A percentile compares a stretch with the other conserved stretches of the same genome.
These are phyloP conservation scores for Leccinum ponderosum DNA, from an alignment of 1,284 basidiomycete species.

Conservation along the genomic window DNA sequence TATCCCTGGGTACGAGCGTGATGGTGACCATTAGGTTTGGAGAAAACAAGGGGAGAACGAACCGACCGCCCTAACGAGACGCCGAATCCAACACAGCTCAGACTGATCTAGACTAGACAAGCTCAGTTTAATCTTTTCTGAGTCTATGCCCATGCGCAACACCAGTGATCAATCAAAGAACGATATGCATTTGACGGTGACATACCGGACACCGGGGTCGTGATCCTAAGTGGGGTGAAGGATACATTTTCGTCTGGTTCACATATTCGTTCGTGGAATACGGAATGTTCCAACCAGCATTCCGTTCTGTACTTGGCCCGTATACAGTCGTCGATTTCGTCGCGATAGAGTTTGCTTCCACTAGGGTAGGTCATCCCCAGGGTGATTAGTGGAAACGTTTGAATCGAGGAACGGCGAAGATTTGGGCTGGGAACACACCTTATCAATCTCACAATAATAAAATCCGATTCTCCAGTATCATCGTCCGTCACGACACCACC, in stretches of 20 bases:
- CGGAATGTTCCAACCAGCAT: conserved; percentile 79
- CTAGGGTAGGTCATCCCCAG: conserved; percentile 35
- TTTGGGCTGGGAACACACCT: conserved; percentile 45
- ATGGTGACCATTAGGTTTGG: not conserved
- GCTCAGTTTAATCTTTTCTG: conserved; percentile 56
- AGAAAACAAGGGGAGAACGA: conserved; percentile 14
- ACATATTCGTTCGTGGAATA: conserved; percentile 67
- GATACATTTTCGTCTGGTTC: conserved; percentile 57
- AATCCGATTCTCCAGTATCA: conserved; percentile 53
- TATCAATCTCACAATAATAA: conserved; percentile 66
- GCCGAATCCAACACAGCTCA: conserved; percentile 57
- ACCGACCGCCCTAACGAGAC: conserved; percentile 69
- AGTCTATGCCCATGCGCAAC: conserved; percentile 35
- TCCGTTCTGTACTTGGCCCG: conserved; percentile 70
- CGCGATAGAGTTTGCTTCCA: conserved; percentile 59
- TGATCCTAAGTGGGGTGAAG: conserved; percentile 59
- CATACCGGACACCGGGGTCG: conserved; percentile 53
- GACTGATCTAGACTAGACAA: conserved; percentile 70
- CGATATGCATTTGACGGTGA: not conserved
- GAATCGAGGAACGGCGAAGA: not conserved
- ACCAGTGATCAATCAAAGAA: conserved; percentile 5
- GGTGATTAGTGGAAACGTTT: not conserved
- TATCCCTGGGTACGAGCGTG: conserved; percentile 44
- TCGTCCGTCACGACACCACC: conserved; percentile 51
- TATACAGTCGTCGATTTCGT: conserved; percentile 46